These are phyloP conservation scores for Solanum rostratum DNA, from an alignment of 257 asterid species.

Conservation along the genomic window DNA sequence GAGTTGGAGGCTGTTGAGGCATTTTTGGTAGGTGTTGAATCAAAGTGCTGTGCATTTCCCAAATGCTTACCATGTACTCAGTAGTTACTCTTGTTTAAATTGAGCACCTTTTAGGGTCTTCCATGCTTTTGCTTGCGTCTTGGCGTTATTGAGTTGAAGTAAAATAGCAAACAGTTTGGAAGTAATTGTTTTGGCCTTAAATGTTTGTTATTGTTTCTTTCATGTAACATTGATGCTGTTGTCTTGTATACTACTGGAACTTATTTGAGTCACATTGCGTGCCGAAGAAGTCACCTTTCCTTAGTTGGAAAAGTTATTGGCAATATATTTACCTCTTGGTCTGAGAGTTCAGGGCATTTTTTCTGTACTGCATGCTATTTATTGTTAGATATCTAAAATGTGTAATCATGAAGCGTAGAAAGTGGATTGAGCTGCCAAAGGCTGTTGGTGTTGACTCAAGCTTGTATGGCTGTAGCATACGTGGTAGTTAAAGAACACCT, in stretches of 20 bases:
- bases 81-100: neutral
- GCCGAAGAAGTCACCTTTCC: neutral
- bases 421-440: neutral
- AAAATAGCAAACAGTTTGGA: neutral
- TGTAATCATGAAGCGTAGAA: neutral
- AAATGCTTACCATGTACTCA: neutral
- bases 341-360: neutral
- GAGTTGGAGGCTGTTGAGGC: conserved; percentile 97
- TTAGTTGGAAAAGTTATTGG: neutral
- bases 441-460: neutral
- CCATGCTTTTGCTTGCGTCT: neutral
- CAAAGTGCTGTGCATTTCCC: neutral
- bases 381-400: neutral
- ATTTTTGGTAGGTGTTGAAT: conserved; percentile 58
- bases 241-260: neutral
- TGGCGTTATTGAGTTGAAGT: neutral
- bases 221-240: neutral
- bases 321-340: neutral
- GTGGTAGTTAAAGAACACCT: neutral
- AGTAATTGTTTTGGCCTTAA: neutral
- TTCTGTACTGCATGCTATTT: neutral
- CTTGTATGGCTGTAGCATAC: neutral
- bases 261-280: neutral
- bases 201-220: neutral
- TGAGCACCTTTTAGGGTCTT: neutral